Evolutionary conservation across 768 basidiomycete species (phyloP).

Genomic region (Trametes sanguinea): DNA sequence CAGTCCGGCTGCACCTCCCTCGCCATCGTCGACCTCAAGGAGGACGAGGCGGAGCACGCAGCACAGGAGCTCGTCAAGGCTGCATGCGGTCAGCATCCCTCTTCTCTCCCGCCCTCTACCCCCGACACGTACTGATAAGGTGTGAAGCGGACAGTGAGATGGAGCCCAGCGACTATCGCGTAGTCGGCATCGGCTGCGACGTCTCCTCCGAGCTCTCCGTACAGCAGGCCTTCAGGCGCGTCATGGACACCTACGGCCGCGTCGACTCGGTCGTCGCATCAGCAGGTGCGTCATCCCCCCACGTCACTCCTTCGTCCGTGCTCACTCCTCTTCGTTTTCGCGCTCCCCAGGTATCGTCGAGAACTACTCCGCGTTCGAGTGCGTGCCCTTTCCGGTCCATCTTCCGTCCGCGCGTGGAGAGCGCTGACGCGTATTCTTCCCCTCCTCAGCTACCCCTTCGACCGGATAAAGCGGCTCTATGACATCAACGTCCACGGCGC

Average conservation of each 20-base stretch:
- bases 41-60: slow-evolving; percentile 63
- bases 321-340: background rate
- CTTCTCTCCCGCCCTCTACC: slow-evolving; percentile 11
- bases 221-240: slow-evolving; percentile 64
- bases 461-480: slow-evolving; percentile 79
- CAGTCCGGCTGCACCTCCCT: slow-evolving; percentile 83
- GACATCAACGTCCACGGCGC: slow-evolving; percentile 94
- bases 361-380: slow-evolving; percentile 88
- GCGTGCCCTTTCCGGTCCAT: slow-evolving; percentile 30
- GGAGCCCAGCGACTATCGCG: slow-evolving; percentile 56
- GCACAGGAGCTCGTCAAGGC: slow-evolving; percentile 64
- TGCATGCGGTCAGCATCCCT: slow-evolving; percentile 48
- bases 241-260: slow-evolving; percentile 66
- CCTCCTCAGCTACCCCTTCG: slow-evolving; percentile 71
- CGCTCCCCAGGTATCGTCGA: slow-evolving; percentile 71
- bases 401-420: slow-evolving; percentile 4
- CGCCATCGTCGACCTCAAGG: slow-evolving; percentile 81
- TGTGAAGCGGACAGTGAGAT: slow-evolving; percentile 55
- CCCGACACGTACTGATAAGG: slow-evolving; percentile 32
- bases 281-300: slow-evolving; percentile 58
- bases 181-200: slow-evolving; percentile 83
- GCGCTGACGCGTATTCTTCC: slow-evolving; percentile 14
- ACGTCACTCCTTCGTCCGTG: background rate
- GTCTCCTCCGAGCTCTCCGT: slow-evolving; percentile 84
- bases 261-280: slow-evolving; percentile 87